Percentiles rank a stretch among this genome's conserved stretches.
phyloP scores from a whole-genome alignment of 2,329 filamentous ascomycete genomes.

The Penicillium sp. region DNA sequence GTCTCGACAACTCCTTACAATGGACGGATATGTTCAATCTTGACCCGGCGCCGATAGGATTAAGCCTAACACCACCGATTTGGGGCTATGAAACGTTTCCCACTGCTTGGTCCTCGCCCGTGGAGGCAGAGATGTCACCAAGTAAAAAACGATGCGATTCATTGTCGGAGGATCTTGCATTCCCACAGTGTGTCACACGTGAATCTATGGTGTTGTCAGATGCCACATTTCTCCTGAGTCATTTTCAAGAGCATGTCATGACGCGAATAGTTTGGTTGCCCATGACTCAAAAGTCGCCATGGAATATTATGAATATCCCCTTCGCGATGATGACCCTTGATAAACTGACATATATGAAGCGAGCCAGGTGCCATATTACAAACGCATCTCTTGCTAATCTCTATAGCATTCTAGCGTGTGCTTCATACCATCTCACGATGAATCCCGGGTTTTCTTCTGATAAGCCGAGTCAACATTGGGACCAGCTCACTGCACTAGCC shows the following conservation, averaged over 20 bases:
- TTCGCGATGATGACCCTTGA: conserved; percentile 3
- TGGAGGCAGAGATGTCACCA: not conserved
- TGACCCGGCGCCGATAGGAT: not conserved
- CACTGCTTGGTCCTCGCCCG: not conserved
- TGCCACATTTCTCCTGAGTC: not conserved
- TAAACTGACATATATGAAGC: not conserved
- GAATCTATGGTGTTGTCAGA: not conserved
- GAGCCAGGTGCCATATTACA: not conserved
- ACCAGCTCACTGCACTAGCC: not conserved
- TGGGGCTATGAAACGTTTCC: not conserved
- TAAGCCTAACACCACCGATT: not conserved
- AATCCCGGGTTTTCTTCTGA: not conserved
- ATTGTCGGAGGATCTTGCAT: not conserved
- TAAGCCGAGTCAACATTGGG: not conserved
- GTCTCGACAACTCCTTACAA: not conserved
- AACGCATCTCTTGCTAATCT: conserved; percentile 4
- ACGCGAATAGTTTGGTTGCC: not conserved
- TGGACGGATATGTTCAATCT: not conserved
- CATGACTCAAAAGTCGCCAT: not conserved
- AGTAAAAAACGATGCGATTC: not conserved
- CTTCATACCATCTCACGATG: not conserved
- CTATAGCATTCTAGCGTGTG: conserved; percentile 1
- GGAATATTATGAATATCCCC: not conserved
- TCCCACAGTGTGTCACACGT: not conserved
- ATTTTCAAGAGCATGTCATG: not conserved